These are phyloP conservation scores for Pulveroboletus sp. DNA, from an alignment of 768 basidiomycete genomes.

Conservation along the genomic window DNA sequence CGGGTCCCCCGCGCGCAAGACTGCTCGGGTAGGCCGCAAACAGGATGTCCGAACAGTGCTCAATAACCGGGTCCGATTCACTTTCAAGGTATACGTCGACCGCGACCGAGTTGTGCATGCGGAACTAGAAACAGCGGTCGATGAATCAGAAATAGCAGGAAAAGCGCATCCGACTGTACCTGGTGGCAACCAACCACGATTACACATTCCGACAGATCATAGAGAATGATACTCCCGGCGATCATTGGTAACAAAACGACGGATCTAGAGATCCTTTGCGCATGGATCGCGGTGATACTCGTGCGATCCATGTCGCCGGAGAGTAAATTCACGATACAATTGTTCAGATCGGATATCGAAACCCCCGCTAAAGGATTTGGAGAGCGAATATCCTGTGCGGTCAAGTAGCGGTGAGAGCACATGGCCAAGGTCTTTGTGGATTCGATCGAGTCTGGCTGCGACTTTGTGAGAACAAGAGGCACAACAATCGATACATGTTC, in stretches of 20 bases:
- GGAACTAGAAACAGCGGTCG: slow-evolving; percentile 52
- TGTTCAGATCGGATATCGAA: slow-evolving; percentile 59
- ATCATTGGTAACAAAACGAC: slow-evolving; percentile 64
- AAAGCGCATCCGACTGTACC: slow-evolving; percentile 37
- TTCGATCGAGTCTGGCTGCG: slow-evolving; percentile 14
- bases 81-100: slow-evolving; percentile 67
- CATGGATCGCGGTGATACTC: slow-evolving; percentile 23
- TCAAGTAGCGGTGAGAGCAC: slow-evolving; percentile 45
- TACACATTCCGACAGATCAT: slow-evolving; percentile 57
- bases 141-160: not conserved
- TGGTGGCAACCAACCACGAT: slow-evolving; percentile 79
- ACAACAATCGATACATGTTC: slow-evolving; percentile 2
- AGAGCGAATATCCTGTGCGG: slow-evolving; percentile 30
- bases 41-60: slow-evolving; percentile 58
- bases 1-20: not conserved
- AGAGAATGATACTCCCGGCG: slow-evolving; percentile 68
- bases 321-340: slow-evolving; percentile 70
- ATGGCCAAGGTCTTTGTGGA: slow-evolving; percentile 41
- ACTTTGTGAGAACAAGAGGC: not conserved
- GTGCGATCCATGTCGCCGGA: slow-evolving; percentile 15
- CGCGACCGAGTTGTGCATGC: slow-evolving; percentile 72
- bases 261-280: slow-evolving; percentile 54
- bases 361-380: slow-evolving; percentile 44
- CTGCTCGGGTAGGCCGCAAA: slow-evolving; percentile 60
- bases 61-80: slow-evolving; percentile 74